Percentiles rank a stretch among this genome's conserved stretches.
phyloP scores from a whole-genome alignment of 2,329 filamentous ascomycete genomes.

The Sporothrix curviconia region DNA sequence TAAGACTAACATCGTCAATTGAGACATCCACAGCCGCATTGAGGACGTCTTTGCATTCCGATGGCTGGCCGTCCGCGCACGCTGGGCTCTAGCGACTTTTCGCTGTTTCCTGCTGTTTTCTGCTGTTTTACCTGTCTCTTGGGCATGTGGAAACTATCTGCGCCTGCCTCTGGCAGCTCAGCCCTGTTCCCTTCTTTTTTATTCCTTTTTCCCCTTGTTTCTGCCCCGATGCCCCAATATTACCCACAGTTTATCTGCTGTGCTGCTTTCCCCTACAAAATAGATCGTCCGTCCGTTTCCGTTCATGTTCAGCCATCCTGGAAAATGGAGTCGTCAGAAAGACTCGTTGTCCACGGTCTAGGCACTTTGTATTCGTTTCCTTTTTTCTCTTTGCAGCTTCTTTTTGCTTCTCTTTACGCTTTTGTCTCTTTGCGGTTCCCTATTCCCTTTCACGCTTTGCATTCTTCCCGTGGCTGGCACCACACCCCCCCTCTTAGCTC shows the following conservation, averaged over 20 bases:
- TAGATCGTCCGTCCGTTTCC: conserved; percentile 5
- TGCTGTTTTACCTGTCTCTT: not conserved
- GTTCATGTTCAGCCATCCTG: conserved; percentile 10
- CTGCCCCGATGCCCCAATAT: not conserved
- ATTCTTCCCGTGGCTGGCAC: conserved; percentile 9
- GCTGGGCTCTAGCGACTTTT: not conserved
- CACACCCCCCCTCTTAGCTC: not conserved
- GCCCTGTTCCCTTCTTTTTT: not conserved
- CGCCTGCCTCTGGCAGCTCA: not conserved
- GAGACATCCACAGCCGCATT: conserved; percentile 6
- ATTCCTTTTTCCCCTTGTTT: not conserved
- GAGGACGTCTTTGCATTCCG: conserved; percentile 1
- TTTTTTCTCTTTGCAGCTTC: not conserved
- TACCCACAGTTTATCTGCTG: not conserved
- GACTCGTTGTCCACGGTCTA: not conserved
- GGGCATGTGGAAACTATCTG: conserved; percentile 5
- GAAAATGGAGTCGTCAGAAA: conserved; percentile 8
- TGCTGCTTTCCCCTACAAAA: not conserved
- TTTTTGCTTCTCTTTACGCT: not conserved
- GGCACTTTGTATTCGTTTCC: not conserved
- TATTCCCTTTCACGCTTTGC: not conserved
- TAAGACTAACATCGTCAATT: not conserved
- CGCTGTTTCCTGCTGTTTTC: not conserved
- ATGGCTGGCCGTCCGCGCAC: not conserved
- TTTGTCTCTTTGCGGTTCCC: not conserved